phyloP scores from a whole-genome alignment of 2,329 filamentous ascomycete genomes.

The Fusarium tjaetaba region DNA sequence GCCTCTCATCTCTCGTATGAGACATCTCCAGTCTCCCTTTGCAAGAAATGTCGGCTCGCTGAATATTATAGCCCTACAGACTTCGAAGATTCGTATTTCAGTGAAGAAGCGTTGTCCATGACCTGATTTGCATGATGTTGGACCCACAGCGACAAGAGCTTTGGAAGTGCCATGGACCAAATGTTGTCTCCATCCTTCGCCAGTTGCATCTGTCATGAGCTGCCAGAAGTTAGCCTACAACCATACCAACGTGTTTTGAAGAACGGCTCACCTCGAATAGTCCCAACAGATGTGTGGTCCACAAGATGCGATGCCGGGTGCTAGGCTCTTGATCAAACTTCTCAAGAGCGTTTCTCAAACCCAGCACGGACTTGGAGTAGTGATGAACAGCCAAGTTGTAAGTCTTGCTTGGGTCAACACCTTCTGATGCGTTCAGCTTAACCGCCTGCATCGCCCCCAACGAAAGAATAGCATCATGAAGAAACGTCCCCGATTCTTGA shows the following conservation, averaged over 20 bases:
- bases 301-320: conserved; percentile 38
- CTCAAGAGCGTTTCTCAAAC: conserved; percentile 33
- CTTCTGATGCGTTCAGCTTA: conserved; percentile 20
- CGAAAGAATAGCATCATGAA: conserved; percentile 44
- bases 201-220: conserved; percentile 46
- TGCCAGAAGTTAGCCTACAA: too few species aligned
- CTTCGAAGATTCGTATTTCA: conserved; percentile 47
- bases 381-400: conserved; percentile 31
- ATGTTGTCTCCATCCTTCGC: conserved; percentile 48
- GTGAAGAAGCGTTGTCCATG: conserved; percentile 43
- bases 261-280: conserved; percentile 46
- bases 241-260: too few species aligned
- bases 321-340: background rate
- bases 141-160: conserved; percentile 45
- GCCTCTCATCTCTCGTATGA: background rate
- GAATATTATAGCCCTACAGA: conserved; percentile 47
- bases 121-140: conserved; percentile 35
- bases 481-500: conserved; percentile 20
- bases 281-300: conserved; percentile 49
- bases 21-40: conserved; percentile 32
- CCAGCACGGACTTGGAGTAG: conserved; percentile 43
- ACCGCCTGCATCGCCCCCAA: conserved; percentile 47
- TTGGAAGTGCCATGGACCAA: conserved; percentile 48
- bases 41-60: conserved; percentile 45
- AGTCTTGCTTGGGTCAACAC: background rate